Evolutionary conservation across 2,329 filamentous ascomycete genomes (phyloP).

Genomic region (Cladosporium halotolerans): DNA sequence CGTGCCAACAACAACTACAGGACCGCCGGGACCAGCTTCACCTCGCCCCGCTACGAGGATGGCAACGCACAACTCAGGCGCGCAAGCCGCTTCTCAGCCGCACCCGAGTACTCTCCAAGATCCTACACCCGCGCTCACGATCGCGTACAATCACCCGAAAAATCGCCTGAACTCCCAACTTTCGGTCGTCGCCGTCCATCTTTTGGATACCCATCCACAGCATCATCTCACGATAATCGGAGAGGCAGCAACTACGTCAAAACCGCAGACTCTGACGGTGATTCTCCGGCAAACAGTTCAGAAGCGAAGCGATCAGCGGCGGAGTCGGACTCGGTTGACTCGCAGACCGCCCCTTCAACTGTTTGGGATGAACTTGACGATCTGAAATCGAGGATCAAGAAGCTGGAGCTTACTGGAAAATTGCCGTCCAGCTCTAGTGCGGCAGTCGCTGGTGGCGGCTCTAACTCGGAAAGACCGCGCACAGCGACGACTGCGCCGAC

Average conservation of each 20-base stretch:
- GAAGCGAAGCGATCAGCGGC: slow-evolving; percentile 47
- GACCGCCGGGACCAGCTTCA: slow-evolving; percentile 12
- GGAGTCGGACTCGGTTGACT: slow-evolving; percentile 70
- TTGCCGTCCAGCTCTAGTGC: slow-evolving; percentile 75
- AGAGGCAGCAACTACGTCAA: background rate
- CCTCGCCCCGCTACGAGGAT: slow-evolving; percentile 17
- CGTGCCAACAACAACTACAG: slow-evolving; percentile 17
- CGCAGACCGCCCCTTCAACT: slow-evolving; percentile 81
- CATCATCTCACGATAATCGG: background rate
- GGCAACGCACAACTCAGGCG: slow-evolving; percentile 20
- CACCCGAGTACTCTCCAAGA: slow-evolving; percentile 18
- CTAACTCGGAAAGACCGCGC: slow-evolving; percentile 63
- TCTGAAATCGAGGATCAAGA: slow-evolving; percentile 84
- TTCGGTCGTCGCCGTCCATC: slow-evolving; percentile 23
- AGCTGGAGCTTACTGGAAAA: slow-evolving; percentile 84
- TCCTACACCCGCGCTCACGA: slow-evolving; percentile 13
- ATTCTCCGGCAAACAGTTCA: slow-evolving; percentile 33
- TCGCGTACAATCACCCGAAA: slow-evolving; percentile 23
- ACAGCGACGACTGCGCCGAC: slow-evolving; percentile 90
- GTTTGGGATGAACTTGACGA: slow-evolving; percentile 98
- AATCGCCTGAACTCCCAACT: slow-evolving; percentile 22
- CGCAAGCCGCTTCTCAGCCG: slow-evolving; percentile 16
- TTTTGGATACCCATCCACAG: slow-evolving; percentile 12
- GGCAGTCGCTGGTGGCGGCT: slow-evolving; percentile 59
- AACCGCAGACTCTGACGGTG: slow-evolving; percentile 16